Conservation (phyloP, 139 green algal genomes). For the Zygnema cylindricum region DNA sequence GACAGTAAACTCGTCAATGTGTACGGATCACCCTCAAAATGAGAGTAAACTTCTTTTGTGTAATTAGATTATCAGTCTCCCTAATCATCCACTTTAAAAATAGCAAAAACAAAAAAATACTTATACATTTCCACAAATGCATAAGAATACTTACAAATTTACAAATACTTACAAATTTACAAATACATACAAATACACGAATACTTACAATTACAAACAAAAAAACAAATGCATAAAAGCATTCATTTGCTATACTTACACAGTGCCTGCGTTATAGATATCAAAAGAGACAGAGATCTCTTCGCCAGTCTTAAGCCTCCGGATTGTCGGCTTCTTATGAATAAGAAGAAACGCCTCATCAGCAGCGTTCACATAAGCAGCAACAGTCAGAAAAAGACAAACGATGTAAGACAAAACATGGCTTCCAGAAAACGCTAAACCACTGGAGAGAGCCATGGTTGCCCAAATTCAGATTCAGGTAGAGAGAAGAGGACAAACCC, state of each 20-base stretch:
- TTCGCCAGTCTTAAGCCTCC: slow-evolving; percentile 10
- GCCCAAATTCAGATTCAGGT: no score
- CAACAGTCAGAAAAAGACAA: no score
- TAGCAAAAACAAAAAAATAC: neutral
- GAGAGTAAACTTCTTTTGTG: no score
- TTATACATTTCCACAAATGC: neutral
- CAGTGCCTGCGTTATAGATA: slow-evolving; percentile 5
- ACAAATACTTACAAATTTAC: neutral
- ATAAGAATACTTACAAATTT: no score
- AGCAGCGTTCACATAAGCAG: neutral
- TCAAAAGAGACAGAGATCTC: slow-evolving; percentile 15
- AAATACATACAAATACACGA: neutral
- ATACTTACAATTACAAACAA: neutral
- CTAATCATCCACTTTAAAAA: neutral
- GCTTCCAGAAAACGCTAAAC: no score
- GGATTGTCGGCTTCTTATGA: neutral
- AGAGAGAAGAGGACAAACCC: no score
- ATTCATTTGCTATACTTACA: no score
- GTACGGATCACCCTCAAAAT: no score
- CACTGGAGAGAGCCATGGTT: no score
- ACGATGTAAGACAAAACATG: no score
- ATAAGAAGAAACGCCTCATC: slow-evolving; percentile 14
- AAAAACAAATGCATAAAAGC: neutral
- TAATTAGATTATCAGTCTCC: no score
- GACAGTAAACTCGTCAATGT: no score